These are phyloP conservation scores for Diphasiastrum complanatum DNA, from an alignment of 83 land plant genomes.

Conservation along the genomic window DNA sequence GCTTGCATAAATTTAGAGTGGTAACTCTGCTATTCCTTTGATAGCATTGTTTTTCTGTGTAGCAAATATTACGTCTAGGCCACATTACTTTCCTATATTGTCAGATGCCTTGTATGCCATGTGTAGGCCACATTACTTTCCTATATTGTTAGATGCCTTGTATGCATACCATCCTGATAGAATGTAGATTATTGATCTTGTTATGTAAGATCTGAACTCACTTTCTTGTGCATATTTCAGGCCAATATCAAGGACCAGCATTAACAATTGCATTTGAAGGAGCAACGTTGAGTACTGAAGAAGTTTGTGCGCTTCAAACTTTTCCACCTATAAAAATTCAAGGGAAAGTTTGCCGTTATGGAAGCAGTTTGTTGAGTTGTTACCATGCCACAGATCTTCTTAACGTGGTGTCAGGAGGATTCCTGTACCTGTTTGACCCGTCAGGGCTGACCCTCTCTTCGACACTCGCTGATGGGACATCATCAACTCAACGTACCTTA, in stretches of 20 bases:
- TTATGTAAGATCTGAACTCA: too few relatives aligned
- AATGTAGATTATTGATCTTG: too few relatives aligned
- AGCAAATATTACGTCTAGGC: too few relatives aligned
- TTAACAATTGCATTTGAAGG: constrained; percentile 71
- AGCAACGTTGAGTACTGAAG: constrained; percentile 61
- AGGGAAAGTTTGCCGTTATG: constrained; percentile 60
- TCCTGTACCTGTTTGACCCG: constrained; percentile 85
- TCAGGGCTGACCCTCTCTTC: constrained; percentile 52
- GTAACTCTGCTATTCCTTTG: too few relatives aligned
- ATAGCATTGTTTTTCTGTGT: too few relatives aligned
- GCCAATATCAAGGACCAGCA: constrained; percentile 87
- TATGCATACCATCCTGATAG: too few relatives aligned
- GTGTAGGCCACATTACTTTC: too few relatives aligned
- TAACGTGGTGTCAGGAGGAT: constrained; percentile 60
- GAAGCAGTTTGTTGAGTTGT: constrained; percentile 70
- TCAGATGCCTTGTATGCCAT: too few relatives aligned
- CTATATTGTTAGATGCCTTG: too few relatives aligned
- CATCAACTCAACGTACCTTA: constrained; percentile 24
- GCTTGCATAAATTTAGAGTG: too few relatives aligned
- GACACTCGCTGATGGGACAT: constrained; percentile 40
- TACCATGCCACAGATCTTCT: constrained; percentile 56
- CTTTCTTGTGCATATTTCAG: constrained; percentile 38
- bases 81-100: too few relatives aligned
- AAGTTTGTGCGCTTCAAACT: constrained; percentile 68
- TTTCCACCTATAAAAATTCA: constrained; percentile 75